Percentiles rank a stretch among this genome's conserved stretches.
These are phyloP conservation scores for Circinella minor DNA, from an alignment of 371 early-diverging fungal genomes.

Conservation along the genomic window DNA sequence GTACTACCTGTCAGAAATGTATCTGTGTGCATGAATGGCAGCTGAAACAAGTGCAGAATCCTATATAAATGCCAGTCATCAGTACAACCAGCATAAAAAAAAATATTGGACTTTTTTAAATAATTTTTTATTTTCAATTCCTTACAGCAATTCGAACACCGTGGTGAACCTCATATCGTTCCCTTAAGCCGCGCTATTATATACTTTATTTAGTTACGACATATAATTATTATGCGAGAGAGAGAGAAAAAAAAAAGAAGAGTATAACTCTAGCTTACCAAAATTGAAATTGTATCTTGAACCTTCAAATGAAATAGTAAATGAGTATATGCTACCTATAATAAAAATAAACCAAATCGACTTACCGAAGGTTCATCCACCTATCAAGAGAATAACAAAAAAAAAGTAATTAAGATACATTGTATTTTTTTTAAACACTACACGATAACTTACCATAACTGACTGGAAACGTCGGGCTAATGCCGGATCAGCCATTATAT, in stretches of 20 bases:
- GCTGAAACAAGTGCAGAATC: slow-evolving; percentile 86
- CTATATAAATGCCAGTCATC: slow-evolving; percentile 1
- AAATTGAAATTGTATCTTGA: slow-evolving; percentile 85
- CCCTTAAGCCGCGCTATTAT: slow-evolving; percentile 70
- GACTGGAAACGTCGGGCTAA: slow-evolving; percentile 88
- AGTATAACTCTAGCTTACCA: slow-evolving; percentile 25
- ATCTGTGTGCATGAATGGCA: slow-evolving; percentile 79
- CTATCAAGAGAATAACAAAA: slow-evolving; percentile 5
- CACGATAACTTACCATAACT: slow-evolving; percentile 62
- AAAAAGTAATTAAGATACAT: background rate
- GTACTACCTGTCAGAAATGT: slow-evolving; percentile 69
- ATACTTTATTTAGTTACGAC: background rate
- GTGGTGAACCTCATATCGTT: slow-evolving; percentile 87
- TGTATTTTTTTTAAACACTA: slow-evolving; percentile 10
- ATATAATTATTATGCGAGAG: background rate
- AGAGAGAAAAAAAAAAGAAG: background rate
- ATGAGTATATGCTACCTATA: no score
- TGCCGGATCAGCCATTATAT: slow-evolving; percentile 88
- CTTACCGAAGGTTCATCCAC: slow-evolving; percentile 57
- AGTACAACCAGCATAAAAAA: background rate
- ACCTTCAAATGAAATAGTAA: slow-evolving; percentile 34
- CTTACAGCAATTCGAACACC: slow-evolving; percentile 78
- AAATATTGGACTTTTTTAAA: background rate
- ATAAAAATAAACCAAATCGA: background rate
- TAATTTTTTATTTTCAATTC: background rate